These are phyloP conservation scores for Prunus kanzakura DNA, from an alignment of 306 rosid genomes.

Conservation along the genomic window DNA sequence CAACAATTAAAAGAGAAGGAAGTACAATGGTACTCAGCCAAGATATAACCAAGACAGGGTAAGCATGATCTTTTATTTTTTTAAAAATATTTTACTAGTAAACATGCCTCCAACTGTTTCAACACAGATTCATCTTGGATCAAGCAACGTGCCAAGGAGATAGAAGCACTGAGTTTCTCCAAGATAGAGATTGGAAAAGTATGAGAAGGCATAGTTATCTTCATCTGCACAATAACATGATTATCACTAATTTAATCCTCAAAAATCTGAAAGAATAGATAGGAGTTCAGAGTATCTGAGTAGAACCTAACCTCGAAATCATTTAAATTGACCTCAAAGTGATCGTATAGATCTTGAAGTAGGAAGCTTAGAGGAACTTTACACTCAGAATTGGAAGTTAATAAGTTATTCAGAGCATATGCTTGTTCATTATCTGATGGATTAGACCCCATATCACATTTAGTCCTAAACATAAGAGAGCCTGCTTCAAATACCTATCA, in stretches of 20 bases:
- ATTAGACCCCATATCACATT: slow-evolving; percentile 30
- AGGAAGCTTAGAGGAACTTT: slow-evolving; percentile 30
- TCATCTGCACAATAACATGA: slow-evolving; percentile 45
- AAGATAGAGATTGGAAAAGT: slow-evolving; percentile 47
- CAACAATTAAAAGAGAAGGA: not conserved
- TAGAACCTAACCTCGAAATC: slow-evolving; percentile 61
- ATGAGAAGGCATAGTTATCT: slow-evolving; percentile 38
- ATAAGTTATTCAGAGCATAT: slow-evolving; percentile 33
- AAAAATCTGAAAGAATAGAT: slow-evolving; percentile 14
- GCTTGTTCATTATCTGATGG: slow-evolving; percentile 38
- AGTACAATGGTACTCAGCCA: not conserved
- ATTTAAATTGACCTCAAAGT: slow-evolving; percentile 56
- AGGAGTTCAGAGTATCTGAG: slow-evolving; percentile 9
- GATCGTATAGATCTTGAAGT: slow-evolving; percentile 55
- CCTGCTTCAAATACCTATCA: slow-evolving; percentile 59
- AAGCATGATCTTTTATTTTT: not conserved
- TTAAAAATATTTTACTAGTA: not conserved
- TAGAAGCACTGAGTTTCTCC: slow-evolving; percentile 55
- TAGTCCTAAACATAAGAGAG: slow-evolving; percentile 44
- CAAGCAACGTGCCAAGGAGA: slow-evolving; percentile 50
- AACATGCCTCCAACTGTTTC: slow-evolving; percentile 76
- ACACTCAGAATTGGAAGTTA: slow-evolving; percentile 37
- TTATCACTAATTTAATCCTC: slow-evolving; percentile 13
- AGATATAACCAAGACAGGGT: not conserved
- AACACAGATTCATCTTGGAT: slow-evolving; percentile 62